Conservation (phyloP, 768 basidiomycete species). For the Pisolithus albus region DNA sequence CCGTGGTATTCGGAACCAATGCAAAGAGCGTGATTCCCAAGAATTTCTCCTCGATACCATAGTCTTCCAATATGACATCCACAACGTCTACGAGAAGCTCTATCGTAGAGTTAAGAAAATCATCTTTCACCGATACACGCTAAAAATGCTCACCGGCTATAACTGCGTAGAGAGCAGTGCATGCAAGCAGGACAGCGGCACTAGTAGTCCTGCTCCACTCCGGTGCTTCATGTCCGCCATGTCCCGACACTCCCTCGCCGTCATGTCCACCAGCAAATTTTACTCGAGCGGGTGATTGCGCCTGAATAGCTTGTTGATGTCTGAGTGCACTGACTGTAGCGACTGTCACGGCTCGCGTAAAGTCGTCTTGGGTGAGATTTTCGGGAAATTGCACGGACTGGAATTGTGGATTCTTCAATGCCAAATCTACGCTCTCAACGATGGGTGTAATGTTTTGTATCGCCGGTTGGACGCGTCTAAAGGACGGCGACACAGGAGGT, state of each 20-base stretch:
- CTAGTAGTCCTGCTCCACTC: slow-evolving; percentile 91
- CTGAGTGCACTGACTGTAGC: slow-evolving; percentile 88
- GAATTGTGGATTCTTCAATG: slow-evolving; percentile 53
- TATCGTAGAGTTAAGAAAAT: slow-evolving; percentile 26
- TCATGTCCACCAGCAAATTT: slow-evolving; percentile 35
- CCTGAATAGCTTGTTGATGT: slow-evolving; percentile 57
- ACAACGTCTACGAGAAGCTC: slow-evolving; percentile 94
- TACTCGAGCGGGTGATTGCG: slow-evolving; percentile 41
- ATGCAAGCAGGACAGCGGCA: slow-evolving; percentile 81
- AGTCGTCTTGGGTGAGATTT: slow-evolving; percentile 76
- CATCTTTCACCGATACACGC: not conserved
- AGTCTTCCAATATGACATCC: slow-evolving; percentile 84
- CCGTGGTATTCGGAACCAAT: slow-evolving; percentile 95
- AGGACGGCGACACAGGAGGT: slow-evolving; percentile 36
- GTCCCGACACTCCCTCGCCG: slow-evolving; percentile 47
- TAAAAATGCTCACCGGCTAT: slow-evolving; percentile 73
- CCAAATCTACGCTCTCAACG: slow-evolving; percentile 71
- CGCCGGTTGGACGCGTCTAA: slow-evolving; percentile 37
- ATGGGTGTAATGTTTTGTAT: slow-evolving; percentile 50
- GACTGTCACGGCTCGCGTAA: slow-evolving; percentile 88
- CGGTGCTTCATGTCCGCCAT: slow-evolving; percentile 89
- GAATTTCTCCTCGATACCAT: slow-evolving; percentile 96
- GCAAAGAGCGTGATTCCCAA: slow-evolving; percentile 95
- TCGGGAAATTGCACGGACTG: slow-evolving; percentile 51
- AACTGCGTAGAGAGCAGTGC: slow-evolving; percentile 88